Conservation (phyloP, 257 asterid species). For the Henckelia pumila region DNA sequence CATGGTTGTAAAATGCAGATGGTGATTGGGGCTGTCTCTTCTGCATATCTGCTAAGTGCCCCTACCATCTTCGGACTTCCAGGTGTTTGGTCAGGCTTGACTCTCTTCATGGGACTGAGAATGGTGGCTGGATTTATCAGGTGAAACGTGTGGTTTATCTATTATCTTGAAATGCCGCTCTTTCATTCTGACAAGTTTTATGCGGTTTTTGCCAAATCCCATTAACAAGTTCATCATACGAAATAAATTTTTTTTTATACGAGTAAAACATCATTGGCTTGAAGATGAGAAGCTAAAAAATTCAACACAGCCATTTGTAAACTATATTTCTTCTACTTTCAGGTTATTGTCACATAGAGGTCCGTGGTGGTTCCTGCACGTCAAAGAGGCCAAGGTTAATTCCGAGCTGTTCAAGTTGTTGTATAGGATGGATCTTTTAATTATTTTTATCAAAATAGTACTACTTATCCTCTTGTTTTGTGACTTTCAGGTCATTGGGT, state of each 20-base stretch:
- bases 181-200: background rate
- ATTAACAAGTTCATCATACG: background rate
- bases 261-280: slow-evolving; percentile 1
- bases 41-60: slow-evolving; percentile 64
- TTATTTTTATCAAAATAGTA: slow-evolving; percentile 3
- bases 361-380: slow-evolving; percentile 97
- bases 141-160: slow-evolving; percentile 31
- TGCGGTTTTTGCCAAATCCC: background rate
- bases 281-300: background rate
- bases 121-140: slow-evolving; percentile 76
- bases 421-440: background rate
- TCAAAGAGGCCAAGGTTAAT: slow-evolving; percentile 43
- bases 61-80: slow-evolving; percentile 64
- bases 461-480: slow-evolving; percentile 8
- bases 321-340: slow-evolving; percentile 22
- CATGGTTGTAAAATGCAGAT: slow-evolving; percentile 45
- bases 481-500: slow-evolving; percentile 29
- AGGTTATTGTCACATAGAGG: slow-evolving; percentile 61
- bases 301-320: background rate
- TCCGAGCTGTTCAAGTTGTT: background rate
- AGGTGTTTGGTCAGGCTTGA: slow-evolving; percentile 91
- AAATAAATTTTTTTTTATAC: background rate
- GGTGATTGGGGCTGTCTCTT: slow-evolving; percentile 77
- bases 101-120: slow-evolving; percentile 84
- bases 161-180: background rate